Conservation (phyloP, 2,329 filamentous ascomycete genomes). For the Aspergillus eucalypticola region DNA sequence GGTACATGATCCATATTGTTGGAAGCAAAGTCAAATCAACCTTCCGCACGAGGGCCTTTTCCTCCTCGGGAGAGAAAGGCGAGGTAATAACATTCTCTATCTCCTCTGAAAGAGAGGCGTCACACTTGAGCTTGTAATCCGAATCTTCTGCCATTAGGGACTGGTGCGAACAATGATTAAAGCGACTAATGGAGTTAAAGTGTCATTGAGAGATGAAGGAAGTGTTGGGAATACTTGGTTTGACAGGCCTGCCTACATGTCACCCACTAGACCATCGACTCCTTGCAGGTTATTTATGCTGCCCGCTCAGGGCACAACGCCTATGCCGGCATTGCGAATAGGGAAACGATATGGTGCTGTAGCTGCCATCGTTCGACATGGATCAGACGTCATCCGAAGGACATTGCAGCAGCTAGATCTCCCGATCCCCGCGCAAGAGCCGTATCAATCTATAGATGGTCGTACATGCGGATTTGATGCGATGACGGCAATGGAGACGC, state of each 20-base stretch:
- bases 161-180: not conserved
- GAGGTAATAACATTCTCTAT: not conserved
- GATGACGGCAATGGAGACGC: not conserved
- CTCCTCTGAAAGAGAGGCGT: not conserved
- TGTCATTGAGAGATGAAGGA: not conserved
- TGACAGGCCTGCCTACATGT: not conserved
- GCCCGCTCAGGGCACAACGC: not conserved
- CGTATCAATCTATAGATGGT: not conserved
- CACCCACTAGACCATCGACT: not conserved
- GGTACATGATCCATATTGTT: conserved; percentile 53
- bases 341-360: not conserved
- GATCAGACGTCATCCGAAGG: not conserved
- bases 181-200: not conserved
- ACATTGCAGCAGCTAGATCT: not conserved
- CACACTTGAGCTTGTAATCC: not conserved
- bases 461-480: not conserved
- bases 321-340: not conserved
- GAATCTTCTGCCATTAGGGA: not conserved
- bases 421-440: not conserved
- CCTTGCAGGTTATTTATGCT: not conserved
- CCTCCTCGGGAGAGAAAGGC: conserved; percentile 30
- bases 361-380: not conserved
- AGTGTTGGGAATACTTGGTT: not conserved
- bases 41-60: conserved; percentile 49
- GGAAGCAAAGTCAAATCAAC: conserved; percentile 50